Conservation (phyloP, 768 basidiomycete species). For the Mycena polygramma region DNA sequence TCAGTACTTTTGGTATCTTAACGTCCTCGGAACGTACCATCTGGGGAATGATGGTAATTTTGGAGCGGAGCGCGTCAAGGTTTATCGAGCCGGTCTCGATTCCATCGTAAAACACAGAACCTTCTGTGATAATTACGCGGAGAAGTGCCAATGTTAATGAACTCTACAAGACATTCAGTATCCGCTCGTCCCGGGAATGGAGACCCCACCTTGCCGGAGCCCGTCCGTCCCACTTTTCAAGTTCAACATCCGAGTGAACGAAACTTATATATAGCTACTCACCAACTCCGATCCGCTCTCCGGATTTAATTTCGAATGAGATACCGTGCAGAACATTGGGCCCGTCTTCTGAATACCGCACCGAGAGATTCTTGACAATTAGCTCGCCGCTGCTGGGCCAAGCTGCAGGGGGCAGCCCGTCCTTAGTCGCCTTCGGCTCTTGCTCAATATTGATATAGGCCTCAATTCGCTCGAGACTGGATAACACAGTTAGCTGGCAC, state of each 20-base stretch:
- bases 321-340: conserved; percentile 68
- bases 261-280: conserved; percentile 16
- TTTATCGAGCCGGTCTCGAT: conserved; percentile 54
- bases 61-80: conserved; percentile 57
- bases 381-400: conserved; percentile 76
- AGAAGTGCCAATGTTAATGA: conserved; percentile 71
- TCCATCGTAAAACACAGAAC: conserved; percentile 58
- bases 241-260: background rate
- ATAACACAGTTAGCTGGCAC: background rate
- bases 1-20: background rate
- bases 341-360: conserved; percentile 64
- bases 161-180: conserved; percentile 49
- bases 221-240: conserved; percentile 56
- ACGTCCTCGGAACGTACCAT: background rate
- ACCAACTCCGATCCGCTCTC: conserved; percentile 68
- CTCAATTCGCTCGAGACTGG: conserved; percentile 76
- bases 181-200: background rate
- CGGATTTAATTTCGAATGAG: conserved; percentile 64
- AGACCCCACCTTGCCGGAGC: conserved; percentile 57
- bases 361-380: conserved; percentile 65
- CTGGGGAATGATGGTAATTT: conserved; percentile 60
- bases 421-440: conserved; percentile 55
- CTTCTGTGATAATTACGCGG: conserved; percentile 50
- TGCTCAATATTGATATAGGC: conserved; percentile 72
- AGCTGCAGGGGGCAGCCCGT: conserved; percentile 68